phyloP scores from a whole-genome alignment of 768 basidiomycete species.

The Russula emetica region DNA sequence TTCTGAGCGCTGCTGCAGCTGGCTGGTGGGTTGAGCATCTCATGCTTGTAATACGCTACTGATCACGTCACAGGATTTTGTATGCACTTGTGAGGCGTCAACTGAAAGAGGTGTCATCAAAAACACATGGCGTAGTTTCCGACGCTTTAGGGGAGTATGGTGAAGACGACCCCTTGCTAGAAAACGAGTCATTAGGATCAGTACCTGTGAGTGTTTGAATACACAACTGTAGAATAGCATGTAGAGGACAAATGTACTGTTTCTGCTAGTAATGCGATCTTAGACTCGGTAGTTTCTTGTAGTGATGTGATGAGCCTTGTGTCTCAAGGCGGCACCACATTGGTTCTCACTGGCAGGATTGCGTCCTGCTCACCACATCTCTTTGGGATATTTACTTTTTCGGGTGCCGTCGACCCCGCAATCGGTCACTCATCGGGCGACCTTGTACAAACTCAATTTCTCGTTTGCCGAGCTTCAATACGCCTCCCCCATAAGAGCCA shows the following conservation, averaged over 20 bases:
- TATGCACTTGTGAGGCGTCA: constrained; percentile 59
- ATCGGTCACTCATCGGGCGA: constrained; percentile 9
- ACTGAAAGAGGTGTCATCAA: constrained; percentile 46
- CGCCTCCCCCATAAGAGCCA: constrained; percentile 68
- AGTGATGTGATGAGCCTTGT: background rate
- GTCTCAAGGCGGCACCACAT: background rate
- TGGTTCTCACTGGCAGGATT: background rate
- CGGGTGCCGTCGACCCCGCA: constrained; percentile 28
- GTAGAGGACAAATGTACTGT: background rate
- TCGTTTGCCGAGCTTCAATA: constrained; percentile 55
- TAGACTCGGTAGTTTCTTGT: background rate
- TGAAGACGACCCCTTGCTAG: constrained; percentile 57
- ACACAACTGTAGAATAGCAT: background rate
- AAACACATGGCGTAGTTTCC: constrained; percentile 51
- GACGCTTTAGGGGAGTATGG: constrained; percentile 58
- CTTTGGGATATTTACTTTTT: constrained; percentile 31
- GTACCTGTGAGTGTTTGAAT: constrained; percentile 24
- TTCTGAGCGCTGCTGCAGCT: constrained; percentile 52
- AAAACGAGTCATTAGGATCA: constrained; percentile 30
- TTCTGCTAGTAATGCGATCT: background rate
- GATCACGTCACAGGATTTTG: constrained; percentile 48
- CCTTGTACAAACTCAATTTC: constrained; percentile 49
- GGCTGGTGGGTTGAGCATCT: constrained; percentile 53
- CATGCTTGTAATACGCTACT: constrained; percentile 1
- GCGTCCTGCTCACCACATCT: constrained; percentile 25